phyloP scores from a whole-genome alignment of 1,284 basidiomycete genomes.

The Ustilago lituana region DNA sequence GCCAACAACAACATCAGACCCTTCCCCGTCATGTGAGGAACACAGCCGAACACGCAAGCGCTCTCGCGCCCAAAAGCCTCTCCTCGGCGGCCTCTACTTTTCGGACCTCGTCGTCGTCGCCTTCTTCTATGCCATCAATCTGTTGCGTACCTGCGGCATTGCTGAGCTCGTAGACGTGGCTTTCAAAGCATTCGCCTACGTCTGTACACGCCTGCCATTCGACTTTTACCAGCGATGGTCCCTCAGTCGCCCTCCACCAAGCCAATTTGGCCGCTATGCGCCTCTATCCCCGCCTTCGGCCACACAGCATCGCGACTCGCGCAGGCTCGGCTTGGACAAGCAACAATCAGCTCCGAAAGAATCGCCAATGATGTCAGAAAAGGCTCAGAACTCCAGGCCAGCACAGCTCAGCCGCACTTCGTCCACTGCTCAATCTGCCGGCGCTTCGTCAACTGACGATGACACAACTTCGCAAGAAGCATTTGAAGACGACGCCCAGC shows the following conservation, averaged over 20 bases:
- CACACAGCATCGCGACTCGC: background rate
- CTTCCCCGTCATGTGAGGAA: conserved; percentile 3
- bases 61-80: conserved; percentile 24
- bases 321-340: background rate
- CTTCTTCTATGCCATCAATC: conserved; percentile 57
- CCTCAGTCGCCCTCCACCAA: conserved; percentile 32
- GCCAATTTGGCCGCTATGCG: conserved; percentile 9
- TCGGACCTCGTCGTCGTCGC: conserved; percentile 62
- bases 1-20: conserved; percentile 2
- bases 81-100: conserved; percentile 63
- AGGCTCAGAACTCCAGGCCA: background rate
- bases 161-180: conserved; percentile 62
- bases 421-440: conserved; percentile 6
- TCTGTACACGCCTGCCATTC: conserved; percentile 40
- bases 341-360: too few species aligned
- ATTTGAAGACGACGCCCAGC: conserved; percentile 25
- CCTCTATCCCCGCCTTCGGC: conserved; percentile 3
- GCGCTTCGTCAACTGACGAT: conserved; percentile 19
- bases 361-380: too few species aligned
- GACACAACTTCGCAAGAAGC: conserved; percentile 16
- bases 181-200: conserved; percentile 50
- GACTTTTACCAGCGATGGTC: conserved; percentile 54
- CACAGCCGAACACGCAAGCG: conserved; percentile 16
- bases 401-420: conserved; percentile 1
- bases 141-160: conserved; percentile 56